These are phyloP conservation scores for Phallus indusiatus DNA, from an alignment of 768 basidiomycete species.

Conservation along the genomic window DNA sequence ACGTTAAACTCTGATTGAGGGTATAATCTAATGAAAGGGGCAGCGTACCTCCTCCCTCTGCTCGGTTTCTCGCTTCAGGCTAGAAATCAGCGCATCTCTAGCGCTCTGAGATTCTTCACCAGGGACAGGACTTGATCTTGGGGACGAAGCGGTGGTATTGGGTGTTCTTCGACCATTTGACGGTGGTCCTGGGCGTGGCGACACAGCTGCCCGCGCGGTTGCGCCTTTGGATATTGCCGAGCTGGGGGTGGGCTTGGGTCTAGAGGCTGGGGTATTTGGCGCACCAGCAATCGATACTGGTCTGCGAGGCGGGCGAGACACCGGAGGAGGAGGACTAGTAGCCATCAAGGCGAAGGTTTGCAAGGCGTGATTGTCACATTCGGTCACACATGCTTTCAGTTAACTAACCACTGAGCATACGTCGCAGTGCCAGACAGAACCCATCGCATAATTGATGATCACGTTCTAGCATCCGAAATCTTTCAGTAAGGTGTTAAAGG, in stretches of 20 bases:
- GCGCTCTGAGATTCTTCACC: slow-evolving; percentile 32
- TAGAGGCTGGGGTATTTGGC: neutral
- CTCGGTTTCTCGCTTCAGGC: slow-evolving; percentile 69
- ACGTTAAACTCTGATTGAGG: neutral
- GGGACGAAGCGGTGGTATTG: slow-evolving; percentile 39
- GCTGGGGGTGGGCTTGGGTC: slow-evolving; percentile 18
- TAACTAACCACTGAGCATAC: neutral
- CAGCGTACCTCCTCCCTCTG: slow-evolving; percentile 65
- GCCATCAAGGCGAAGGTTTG: slow-evolving; percentile 7
- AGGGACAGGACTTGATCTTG: slow-evolving; percentile 28
- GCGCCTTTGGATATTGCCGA: slow-evolving; percentile 42
- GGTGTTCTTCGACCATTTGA: slow-evolving; percentile 23
- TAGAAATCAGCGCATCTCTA: slow-evolving; percentile 46
- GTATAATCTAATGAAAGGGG: neutral
- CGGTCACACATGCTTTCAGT: neutral
- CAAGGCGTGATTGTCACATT: neutral
- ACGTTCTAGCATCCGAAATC: neutral
- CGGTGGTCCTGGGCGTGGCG: slow-evolving; percentile 46
- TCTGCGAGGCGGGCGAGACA: neutral
- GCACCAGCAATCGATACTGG: neutral
- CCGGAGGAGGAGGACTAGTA: neutral
- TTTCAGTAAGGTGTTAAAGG: neutral
- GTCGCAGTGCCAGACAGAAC: neutral
- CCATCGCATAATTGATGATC: neutral
- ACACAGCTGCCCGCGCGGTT: slow-evolving; percentile 56